phyloP scores from a whole-genome alignment of 2,329 filamentous ascomycete species.

The Daldinia sp. region DNA sequence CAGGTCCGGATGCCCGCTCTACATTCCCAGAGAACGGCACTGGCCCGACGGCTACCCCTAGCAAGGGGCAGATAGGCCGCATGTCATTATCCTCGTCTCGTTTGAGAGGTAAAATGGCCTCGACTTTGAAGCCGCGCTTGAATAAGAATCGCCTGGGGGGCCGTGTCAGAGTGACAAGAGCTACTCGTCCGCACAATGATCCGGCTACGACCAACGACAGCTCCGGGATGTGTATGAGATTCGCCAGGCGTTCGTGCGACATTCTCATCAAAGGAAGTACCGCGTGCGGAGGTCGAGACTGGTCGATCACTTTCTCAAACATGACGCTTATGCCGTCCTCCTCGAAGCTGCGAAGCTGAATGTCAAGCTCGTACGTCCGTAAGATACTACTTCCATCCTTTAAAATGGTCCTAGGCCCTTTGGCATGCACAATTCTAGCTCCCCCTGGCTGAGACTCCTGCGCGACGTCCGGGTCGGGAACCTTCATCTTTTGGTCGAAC shows the following conservation, averaged over 20 bases:
- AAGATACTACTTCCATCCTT: constrained; percentile 49
- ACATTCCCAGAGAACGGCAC: constrained; percentile 58
- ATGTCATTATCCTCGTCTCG: constrained; percentile 55
- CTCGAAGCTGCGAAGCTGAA: constrained; percentile 54
- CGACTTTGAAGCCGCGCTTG: constrained; percentile 60
- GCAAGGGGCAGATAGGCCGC: constrained; percentile 60
- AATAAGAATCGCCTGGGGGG: constrained; percentile 42
- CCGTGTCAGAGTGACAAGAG: constrained; percentile 68
- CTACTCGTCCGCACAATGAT: constrained; percentile 71
- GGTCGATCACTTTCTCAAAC: constrained; percentile 43
- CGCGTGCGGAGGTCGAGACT: constrained; percentile 37
- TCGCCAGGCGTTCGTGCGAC: constrained; percentile 63
- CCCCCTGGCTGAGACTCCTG: background rate
- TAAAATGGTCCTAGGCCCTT: constrained; percentile 14
- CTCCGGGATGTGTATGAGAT: constrained; percentile 71
- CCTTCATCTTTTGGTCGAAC: background rate
- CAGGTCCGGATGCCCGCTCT: constrained; percentile 35
- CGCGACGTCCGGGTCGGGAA: background rate
- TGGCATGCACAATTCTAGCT: background rate
- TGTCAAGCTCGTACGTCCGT: constrained; percentile 58
- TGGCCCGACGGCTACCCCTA: constrained; percentile 74
- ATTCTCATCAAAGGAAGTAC: constrained; percentile 45
- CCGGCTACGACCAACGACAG: constrained; percentile 74
- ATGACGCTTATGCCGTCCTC: constrained; percentile 45
- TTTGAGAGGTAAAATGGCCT: constrained; percentile 59